These are phyloP conservation scores for Seiridium cupressi DNA, from an alignment of 2,329 filamentous ascomycete species.

Conservation along the genomic window DNA sequence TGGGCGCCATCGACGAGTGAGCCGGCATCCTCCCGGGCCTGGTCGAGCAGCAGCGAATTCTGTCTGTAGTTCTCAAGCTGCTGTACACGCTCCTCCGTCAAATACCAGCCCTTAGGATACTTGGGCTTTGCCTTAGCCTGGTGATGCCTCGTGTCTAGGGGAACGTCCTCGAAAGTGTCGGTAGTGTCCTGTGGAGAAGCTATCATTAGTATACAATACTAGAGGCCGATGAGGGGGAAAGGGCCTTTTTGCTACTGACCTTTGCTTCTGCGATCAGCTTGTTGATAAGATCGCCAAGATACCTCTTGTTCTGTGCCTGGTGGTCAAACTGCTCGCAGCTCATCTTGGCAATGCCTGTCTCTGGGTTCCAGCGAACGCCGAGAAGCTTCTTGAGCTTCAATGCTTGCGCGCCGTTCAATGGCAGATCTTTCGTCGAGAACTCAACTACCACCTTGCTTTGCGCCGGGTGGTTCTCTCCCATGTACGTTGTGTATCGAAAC, in stretches of 20 bases:
- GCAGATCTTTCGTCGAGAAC: conserved; percentile 73
- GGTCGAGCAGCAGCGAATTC: conserved; percentile 51
- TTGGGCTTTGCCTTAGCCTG: conserved; percentile 62
- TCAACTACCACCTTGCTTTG: conserved; percentile 93
- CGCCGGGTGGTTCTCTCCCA: conserved; percentile 90
- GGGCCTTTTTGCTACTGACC: conserved; percentile 32
- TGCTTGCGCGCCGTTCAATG: conserved; percentile 65
- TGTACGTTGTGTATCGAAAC: conserved; percentile 95
- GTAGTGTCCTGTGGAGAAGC: conserved; percentile 53
- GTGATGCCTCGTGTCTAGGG: conserved; percentile 85
- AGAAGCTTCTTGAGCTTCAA: conserved; percentile 85
- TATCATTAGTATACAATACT: neutral
- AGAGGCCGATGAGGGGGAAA: neutral
- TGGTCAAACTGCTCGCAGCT: conserved; percentile 86
- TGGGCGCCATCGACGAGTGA: conserved; percentile 57
- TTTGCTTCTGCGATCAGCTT: conserved; percentile 73
- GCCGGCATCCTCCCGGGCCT: conserved; percentile 50
- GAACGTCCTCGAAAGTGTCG: conserved; percentile 86
- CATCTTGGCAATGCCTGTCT: conserved; percentile 80
- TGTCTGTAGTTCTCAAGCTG: conserved; percentile 63
- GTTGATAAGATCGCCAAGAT: conserved; percentile 76
- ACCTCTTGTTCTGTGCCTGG: conserved; percentile 95
- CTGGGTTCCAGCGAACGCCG: conserved; percentile 84
- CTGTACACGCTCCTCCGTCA: conserved; percentile 67
- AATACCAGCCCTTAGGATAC: conserved; percentile 81